Conservation (phyloP, 2,329 filamentous ascomycete genomes). For the Claviceps cyperi region DNA sequence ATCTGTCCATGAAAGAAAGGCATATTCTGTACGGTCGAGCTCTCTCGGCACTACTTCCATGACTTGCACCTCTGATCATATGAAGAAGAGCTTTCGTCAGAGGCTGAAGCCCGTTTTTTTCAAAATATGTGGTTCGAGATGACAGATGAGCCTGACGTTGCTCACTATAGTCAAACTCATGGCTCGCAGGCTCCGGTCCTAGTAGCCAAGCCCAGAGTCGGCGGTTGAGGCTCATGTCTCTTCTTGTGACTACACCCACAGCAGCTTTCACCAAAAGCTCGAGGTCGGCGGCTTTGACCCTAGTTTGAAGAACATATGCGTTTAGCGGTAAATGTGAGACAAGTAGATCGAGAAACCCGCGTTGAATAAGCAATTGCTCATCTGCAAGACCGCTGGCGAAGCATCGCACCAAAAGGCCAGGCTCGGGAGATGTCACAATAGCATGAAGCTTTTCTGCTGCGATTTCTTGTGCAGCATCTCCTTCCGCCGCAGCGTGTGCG, state of each 20-base stretch:
- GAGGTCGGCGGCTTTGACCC: slow-evolving; percentile 59
- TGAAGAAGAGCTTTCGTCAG: slow-evolving; percentile 60
- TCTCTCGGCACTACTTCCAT: slow-evolving; percentile 38
- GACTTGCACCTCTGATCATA: slow-evolving; percentile 46
- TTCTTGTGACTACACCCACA: slow-evolving; percentile 69
- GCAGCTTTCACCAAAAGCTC: slow-evolving; percentile 72
- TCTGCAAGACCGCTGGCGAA: slow-evolving; percentile 84
- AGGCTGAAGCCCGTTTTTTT: slow-evolving; percentile 59
- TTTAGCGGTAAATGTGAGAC: slow-evolving; percentile 81
- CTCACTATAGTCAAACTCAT: slow-evolving; percentile 33
- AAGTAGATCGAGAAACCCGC: slow-evolving; percentile 83
- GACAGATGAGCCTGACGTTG: slow-evolving; percentile 31
- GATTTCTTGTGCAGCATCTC: slow-evolving; percentile 17
- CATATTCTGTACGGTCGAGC: slow-evolving; percentile 83
- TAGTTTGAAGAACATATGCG: slow-evolving; percentile 63
- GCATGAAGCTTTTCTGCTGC: slow-evolving; percentile 34
- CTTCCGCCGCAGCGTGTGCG: slow-evolving; percentile 3
- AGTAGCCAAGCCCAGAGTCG: slow-evolving; percentile 94
- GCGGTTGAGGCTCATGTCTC: slow-evolving; percentile 94
- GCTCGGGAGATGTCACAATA: slow-evolving; percentile 76
- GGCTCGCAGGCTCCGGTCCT: slow-evolving; percentile 50
- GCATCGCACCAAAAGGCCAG: slow-evolving; percentile 75
- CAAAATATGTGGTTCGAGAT: slow-evolving; percentile 68
- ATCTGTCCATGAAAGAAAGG: slow-evolving; percentile 91
- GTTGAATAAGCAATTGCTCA: slow-evolving; percentile 78